Conservation (phyloP, 768 basidiomycete species). For the Hygrocybe punicea region DNA sequence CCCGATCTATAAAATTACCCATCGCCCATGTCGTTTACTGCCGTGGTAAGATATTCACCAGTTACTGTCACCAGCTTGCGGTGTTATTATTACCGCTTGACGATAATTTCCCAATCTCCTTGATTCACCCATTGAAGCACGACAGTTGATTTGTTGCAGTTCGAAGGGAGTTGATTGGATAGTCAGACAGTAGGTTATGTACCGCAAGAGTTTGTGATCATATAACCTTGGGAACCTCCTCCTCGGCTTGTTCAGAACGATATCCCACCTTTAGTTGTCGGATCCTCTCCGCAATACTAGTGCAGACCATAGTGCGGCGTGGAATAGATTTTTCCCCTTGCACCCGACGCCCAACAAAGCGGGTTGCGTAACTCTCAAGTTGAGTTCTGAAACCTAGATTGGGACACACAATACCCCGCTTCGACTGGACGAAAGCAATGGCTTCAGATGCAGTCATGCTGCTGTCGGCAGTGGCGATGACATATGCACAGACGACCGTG, state of each 20-base stretch:
- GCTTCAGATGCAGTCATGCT: slow-evolving; percentile 53
- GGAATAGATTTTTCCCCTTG: neutral
- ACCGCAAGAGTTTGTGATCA: too few species aligned
- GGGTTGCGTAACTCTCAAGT: slow-evolving; percentile 40
- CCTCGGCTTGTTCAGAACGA: neutral
- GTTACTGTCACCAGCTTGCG: too few species aligned
- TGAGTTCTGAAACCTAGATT: slow-evolving; percentile 68
- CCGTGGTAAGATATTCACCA: too few species aligned
- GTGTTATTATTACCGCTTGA: too few species aligned
- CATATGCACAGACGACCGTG: slow-evolving; percentile 72
- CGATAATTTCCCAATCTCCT: too few species aligned
- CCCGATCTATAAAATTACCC: slow-evolving; percentile 56
- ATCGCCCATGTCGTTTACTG: too few species aligned
- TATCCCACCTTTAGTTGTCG: slow-evolving; percentile 23
- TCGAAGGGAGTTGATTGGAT: too few species aligned
- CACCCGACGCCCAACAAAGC: slow-evolving; percentile 19
- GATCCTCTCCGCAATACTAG: slow-evolving; percentile 31
- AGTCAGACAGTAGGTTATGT: too few species aligned
- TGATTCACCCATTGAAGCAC: too few species aligned
- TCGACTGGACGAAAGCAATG: slow-evolving; percentile 51
- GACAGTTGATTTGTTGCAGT: too few species aligned
- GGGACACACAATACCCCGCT: slow-evolving; percentile 59
- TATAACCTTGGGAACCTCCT: too few species aligned
- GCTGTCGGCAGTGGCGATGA: slow-evolving; percentile 44
- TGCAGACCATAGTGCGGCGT: slow-evolving; percentile 12